A percentile compares a stretch with the other conserved stretches of the same genome.
Evolutionary conservation across 1,139 yeast genomes (phyloP).

Genomic region (Schwanniomyces etchellsii): DNA sequence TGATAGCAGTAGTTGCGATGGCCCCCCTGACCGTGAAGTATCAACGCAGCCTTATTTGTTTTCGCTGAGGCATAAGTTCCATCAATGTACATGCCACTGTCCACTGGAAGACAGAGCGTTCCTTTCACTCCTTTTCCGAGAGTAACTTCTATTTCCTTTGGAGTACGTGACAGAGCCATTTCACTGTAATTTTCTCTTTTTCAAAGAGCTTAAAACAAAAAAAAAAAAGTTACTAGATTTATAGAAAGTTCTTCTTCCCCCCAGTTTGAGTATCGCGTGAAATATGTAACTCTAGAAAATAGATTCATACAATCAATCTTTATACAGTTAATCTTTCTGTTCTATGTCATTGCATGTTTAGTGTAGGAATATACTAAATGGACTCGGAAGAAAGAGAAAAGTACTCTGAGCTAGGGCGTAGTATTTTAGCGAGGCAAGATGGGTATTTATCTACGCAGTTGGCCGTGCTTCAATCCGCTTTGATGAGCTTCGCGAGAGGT

Average conservation of each 20-base stretch:
- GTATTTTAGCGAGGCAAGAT: constrained; percentile 34
- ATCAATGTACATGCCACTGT: constrained; percentile 21
- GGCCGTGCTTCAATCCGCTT: constrained; percentile 54
- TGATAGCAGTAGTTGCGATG: constrained; percentile 80
- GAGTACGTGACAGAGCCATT: constrained; percentile 6
- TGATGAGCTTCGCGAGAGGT: constrained; percentile 57
- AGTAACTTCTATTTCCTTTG: constrained; percentile 32
- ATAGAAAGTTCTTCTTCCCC: neutral
- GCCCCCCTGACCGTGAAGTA: constrained; percentile 77
- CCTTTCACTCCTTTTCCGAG: constrained; percentile 34
- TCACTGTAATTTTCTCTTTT: neutral
- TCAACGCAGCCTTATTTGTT: constrained; percentile 30
- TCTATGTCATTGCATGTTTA: no score
- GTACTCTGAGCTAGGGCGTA: constrained; percentile 20
- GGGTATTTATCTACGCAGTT: constrained; percentile 53
- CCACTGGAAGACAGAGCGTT: constrained; percentile 35
- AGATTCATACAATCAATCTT: no score
- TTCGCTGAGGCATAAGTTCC: constrained; percentile 17
- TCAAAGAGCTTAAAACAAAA: neutral
- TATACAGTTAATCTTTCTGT: no score
- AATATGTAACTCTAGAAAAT: no score
- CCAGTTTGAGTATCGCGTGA: no score
- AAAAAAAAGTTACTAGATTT: constrained; percentile 1
- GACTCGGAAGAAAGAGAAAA: constrained; percentile 21
- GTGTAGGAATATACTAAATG: no score